Percentiles rank a stretch among this genome's conserved stretches.
phyloP scores from a whole-genome alignment of 225 moss, liverwort and hornwort species.

The Marchantia polymorpha region DNA sequence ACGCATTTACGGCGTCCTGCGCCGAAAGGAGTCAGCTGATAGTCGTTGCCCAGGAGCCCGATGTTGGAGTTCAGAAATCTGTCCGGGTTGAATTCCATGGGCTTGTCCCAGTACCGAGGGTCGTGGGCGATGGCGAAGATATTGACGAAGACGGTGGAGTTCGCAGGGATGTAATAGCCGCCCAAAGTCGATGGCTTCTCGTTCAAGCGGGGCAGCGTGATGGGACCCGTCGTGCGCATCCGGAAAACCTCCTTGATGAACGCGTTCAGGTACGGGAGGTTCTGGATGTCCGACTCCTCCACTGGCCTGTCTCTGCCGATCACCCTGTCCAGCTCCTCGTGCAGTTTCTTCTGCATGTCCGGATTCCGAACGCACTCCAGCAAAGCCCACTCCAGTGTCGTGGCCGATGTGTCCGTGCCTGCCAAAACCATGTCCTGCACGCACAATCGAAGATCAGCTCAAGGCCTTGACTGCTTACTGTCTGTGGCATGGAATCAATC shows the following conservation, averaged over 20 bases:
- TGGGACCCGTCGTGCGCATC: slow-evolving; percentile 39
- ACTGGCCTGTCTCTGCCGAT: slow-evolving; percentile 39
- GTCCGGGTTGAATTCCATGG: slow-evolving; percentile 32
- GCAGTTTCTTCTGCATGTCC: slow-evolving; percentile 27
- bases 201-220: slow-evolving; percentile 46
- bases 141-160: slow-evolving; percentile 28
- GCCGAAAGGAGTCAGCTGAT: slow-evolving; percentile 53
- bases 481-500: not conserved
- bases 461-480: not conserved
- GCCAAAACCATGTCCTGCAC: slow-evolving; percentile 48
- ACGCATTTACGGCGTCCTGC: slow-evolving; percentile 72
- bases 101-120: slow-evolving; percentile 27
- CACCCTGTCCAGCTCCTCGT: slow-evolving; percentile 38
- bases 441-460: not conserved
- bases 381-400: slow-evolving; percentile 44
- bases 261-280: slow-evolving; percentile 39
- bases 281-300: slow-evolving; percentile 41
- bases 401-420: slow-evolving; percentile 47
- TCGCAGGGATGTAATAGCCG: slow-evolving; percentile 43
- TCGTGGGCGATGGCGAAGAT: slow-evolving; percentile 24
- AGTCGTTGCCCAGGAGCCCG: slow-evolving; percentile 35
- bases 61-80: slow-evolving; percentile 24
- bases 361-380: slow-evolving; percentile 41
- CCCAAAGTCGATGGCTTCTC: slow-evolving; percentile 31
- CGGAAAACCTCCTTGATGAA: slow-evolving; percentile 54